Evolutionary conservation across 2,329 filamentous ascomycete species (phyloP).

Genomic region (Dryadomyces sulphureus): DNA sequence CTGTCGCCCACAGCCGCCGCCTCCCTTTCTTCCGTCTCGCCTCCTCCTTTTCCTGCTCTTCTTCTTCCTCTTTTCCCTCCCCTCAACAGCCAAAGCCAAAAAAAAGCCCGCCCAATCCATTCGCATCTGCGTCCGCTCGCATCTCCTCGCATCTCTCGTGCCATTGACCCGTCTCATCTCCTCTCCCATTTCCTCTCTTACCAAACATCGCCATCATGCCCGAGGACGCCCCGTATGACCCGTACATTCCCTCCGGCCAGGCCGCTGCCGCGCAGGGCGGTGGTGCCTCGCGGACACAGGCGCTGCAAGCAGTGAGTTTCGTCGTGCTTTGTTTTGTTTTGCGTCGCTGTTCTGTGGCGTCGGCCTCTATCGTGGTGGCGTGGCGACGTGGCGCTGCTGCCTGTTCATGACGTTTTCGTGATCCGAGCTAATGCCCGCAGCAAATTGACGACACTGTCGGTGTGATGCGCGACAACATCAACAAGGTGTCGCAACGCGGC

Average conservation of each 20-base stretch:
- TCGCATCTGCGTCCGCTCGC: no score
- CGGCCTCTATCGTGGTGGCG: neutral
- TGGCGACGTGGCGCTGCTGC: neutral
- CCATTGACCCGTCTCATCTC: no score
- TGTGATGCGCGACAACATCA: conserved; percentile 96
- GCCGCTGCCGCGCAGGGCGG: conserved; percentile 26
- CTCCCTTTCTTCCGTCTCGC: conserved; percentile 1
- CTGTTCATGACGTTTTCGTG: neutral
- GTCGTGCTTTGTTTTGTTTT: neutral
- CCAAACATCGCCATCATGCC: conserved; percentile 27
- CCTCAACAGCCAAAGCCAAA: no score
- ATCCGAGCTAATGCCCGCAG: conserved; percentile 29
- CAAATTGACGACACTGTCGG: conserved; percentile 95
- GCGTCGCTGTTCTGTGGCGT: conserved; percentile 8
- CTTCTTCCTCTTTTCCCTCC: neutral
- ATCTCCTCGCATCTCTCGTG: no score
- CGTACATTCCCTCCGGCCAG: conserved; percentile 67
- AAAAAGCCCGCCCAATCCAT: neutral
- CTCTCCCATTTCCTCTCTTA: neutral
- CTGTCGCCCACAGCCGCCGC: neutral
- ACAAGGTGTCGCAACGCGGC: conserved; percentile 88
- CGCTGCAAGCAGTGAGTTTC: conserved; percentile 70
- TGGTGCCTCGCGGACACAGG: conserved; percentile 39
- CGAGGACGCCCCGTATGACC: conserved; percentile 60
- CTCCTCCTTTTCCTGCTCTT: neutral